These are phyloP conservation scores for Exophiala phaeomuriformis DNA, from an alignment of 2,329 filamentous ascomycete genomes.

Conservation along the genomic window DNA sequence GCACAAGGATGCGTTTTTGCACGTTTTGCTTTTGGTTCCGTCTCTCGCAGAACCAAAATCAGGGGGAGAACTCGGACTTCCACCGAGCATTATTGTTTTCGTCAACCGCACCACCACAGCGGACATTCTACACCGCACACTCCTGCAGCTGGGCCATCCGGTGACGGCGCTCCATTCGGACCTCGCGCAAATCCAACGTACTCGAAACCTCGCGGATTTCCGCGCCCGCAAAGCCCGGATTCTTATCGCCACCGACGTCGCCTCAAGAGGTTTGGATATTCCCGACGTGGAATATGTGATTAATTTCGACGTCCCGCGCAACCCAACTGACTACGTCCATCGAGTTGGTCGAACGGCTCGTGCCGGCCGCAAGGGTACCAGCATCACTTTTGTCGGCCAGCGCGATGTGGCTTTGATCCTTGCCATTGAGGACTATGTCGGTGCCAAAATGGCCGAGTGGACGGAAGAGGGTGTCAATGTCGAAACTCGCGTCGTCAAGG, in stretches of 20 bases:
- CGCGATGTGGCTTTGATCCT: conserved; percentile 85
- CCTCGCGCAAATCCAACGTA: conserved; percentile 75
- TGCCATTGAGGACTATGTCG: conserved; percentile 75
- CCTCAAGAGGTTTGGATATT: conserved; percentile 89
- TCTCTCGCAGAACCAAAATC: conserved; percentile 14
- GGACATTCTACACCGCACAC: conserved; percentile 77
- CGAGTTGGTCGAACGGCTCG: conserved; percentile 90
- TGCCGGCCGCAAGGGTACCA: conserved; percentile 75
- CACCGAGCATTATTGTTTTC: conserved; percentile 80
- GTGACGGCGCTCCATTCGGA: conserved; percentile 87
- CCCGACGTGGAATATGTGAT: conserved; percentile 83
- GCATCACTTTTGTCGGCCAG: conserved; percentile 85
- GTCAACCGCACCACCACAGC: conserved; percentile 87
- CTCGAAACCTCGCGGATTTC: conserved; percentile 83
- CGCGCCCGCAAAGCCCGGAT: conserved; percentile 81
- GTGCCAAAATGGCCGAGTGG: conserved; percentile 78
- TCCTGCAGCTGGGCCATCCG: conserved; percentile 77
- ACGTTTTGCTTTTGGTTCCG: conserved; percentile 59
- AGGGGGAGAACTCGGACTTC: no score
- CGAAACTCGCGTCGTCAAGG: conserved; percentile 79
- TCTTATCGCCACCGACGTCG: conserved; percentile 90
- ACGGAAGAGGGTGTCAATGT: conserved; percentile 85
- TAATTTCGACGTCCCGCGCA: conserved; percentile 93
- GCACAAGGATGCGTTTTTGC: conserved; percentile 90
- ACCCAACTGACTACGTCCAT: conserved; percentile 96